Evolutionary conservation across 495 filamentous ascomycete genomes (phyloP).

Genomic region (Trichocladium uniseriatum): DNA sequence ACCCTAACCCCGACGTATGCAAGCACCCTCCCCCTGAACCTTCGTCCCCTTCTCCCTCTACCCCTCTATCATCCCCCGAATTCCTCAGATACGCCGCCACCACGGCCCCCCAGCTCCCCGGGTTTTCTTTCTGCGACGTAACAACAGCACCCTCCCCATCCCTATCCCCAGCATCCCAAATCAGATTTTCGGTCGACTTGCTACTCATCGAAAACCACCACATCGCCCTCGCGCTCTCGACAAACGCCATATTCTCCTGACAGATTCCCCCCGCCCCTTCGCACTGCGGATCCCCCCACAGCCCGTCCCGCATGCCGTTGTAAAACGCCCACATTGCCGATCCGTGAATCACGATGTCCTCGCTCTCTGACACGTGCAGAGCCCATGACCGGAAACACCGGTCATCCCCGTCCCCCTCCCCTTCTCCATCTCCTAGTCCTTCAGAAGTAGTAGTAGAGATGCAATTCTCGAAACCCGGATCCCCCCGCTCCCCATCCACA

Average conservation of each 20-base stretch:
- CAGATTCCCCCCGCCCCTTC: constrained; percentile 23
- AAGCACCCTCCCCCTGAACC: not conserved
- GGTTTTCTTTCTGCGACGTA: constrained; percentile 31
- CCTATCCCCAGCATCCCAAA: constrained; percentile 25
- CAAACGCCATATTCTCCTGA: constrained; percentile 36
- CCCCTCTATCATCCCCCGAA: not conserved
- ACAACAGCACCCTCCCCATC: constrained; percentile 15
- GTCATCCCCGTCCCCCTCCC: constrained; percentile 14
- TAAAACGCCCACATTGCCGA: constrained; percentile 46
- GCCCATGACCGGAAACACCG: constrained; percentile 38
- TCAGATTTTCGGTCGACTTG: constrained; percentile 36
- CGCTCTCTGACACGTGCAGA: constrained; percentile 27
- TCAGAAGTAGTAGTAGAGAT: too few relatives aligned
- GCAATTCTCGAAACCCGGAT: constrained; percentile 17
- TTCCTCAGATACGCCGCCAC: constrained; percentile 23
- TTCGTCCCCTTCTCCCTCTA: not conserved
- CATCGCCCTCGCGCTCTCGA: constrained; percentile 22
- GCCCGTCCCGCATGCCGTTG: constrained; percentile 29
- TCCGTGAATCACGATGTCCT: constrained; percentile 39
- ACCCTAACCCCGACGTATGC: not conserved
- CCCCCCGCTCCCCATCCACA: constrained; percentile 2
- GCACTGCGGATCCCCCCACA: constrained; percentile 15
- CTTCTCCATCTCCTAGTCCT: too few relatives aligned
- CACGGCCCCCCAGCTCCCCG: constrained; percentile 39
- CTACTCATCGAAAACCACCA: constrained; percentile 38